Conservation (phyloP, 1,284 basidiomycete genomes). For the Volvariella surrecta region DNA sequence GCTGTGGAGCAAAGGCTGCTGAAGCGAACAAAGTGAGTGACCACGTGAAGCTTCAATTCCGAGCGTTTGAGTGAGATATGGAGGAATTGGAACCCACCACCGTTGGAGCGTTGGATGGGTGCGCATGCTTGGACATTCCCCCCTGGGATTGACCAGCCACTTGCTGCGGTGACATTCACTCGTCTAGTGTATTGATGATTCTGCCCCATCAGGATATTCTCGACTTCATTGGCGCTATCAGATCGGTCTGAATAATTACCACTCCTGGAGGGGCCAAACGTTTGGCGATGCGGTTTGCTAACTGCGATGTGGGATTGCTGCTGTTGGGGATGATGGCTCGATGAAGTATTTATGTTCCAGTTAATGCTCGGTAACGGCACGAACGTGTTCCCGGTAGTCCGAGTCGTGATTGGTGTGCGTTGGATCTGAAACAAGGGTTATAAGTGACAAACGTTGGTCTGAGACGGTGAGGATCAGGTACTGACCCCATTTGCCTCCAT, state of each 20-base stretch:
- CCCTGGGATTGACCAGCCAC: background rate
- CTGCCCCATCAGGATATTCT: constrained; percentile 37
- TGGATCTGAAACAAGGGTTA: constrained; percentile 42
- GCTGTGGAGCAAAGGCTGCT: no score
- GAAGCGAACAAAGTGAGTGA: no score
- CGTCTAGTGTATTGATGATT: constrained; percentile 9
- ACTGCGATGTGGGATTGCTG: constrained; percentile 17
- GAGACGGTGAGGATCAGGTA: constrained; percentile 5
- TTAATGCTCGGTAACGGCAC: background rate
- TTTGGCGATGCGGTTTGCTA: constrained; percentile 35
- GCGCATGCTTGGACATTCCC: no score
- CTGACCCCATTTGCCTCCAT: constrained; percentile 63
- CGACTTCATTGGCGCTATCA: constrained; percentile 61
- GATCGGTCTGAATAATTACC: constrained; percentile 52
- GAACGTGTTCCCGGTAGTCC: constrained; percentile 21
- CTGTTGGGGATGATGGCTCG: constrained; percentile 14
- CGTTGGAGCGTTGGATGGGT: no score
- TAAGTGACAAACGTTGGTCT: background rate
- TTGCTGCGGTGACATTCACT: background rate
- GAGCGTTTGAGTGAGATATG: no score
- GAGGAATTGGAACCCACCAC: no score
- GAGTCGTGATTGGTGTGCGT: constrained; percentile 58
- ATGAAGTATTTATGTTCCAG: constrained; percentile 4
- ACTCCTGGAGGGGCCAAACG: constrained; percentile 29
- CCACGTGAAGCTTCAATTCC: no score